phyloP scores from a whole-genome alignment of 2,329 filamentous ascomycete genomes.

The Didymella exigua region DNA sequence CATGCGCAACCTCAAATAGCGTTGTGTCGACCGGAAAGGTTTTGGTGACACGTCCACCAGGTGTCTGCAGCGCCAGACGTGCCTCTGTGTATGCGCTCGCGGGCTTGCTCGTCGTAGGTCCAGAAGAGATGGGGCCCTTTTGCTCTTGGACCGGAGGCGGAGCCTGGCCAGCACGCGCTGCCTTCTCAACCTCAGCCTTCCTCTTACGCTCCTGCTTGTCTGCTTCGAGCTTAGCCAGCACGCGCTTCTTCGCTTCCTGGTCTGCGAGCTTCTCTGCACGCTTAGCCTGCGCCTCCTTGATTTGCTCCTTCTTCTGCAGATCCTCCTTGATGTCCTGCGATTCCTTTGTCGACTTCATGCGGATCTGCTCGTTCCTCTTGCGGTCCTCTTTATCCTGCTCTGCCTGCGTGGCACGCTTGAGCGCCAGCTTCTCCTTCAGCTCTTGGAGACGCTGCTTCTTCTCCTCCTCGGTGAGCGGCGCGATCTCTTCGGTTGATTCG shows the following conservation, averaged over 20 bases:
- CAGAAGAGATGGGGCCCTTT: slow-evolving; percentile 54
- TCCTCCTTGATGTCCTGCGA: slow-evolving; percentile 89
- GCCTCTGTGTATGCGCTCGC: slow-evolving; percentile 78
- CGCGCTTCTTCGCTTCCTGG: slow-evolving; percentile 81
- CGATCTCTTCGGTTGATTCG: slow-evolving; percentile 91
- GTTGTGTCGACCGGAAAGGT: slow-evolving; percentile 88
- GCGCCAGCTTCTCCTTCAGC: slow-evolving; percentile 71
- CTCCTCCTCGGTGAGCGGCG: slow-evolving; percentile 88
- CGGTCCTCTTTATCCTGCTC: slow-evolving; percentile 78
- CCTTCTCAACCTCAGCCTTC: slow-evolving; percentile 85
- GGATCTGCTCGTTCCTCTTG: slow-evolving; percentile 84
- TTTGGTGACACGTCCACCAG: slow-evolving; percentile 79
- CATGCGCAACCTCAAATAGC: slow-evolving; percentile 86
- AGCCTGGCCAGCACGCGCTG: slow-evolving; percentile 76
- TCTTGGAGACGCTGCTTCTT: slow-evolving; percentile 81
- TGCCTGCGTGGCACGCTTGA: slow-evolving; percentile 72
- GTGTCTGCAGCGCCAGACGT: slow-evolving; percentile 79
- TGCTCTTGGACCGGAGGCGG: slow-evolving; percentile 56
- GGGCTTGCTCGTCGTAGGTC: slow-evolving; percentile 62
- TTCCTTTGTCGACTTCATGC: slow-evolving; percentile 88
- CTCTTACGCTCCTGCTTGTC: slow-evolving; percentile 88
- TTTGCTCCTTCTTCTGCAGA: slow-evolving; percentile 81
- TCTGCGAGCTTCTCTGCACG: slow-evolving; percentile 87
- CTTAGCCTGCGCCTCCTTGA: slow-evolving; percentile 89
- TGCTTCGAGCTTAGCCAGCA: slow-evolving; percentile 91